Evolutionary conservation across 2,329 filamentous ascomycete species (phyloP), one percentile per base, ranked within the genome.

Genomic region (Phialophora macrospora): DNA sequence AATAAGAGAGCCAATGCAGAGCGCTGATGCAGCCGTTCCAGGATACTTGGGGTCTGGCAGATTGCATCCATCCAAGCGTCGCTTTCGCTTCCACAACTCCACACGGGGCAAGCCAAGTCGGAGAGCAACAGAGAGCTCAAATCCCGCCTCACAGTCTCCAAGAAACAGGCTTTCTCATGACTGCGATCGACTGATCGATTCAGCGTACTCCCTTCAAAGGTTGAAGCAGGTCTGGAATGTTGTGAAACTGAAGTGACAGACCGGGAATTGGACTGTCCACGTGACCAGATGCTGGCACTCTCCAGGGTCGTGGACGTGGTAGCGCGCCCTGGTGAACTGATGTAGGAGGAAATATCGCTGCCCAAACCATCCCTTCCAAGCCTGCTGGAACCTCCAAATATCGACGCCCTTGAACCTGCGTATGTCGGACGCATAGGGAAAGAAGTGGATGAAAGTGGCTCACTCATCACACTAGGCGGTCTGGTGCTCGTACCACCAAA

Each of bases 61-160:
- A 60, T 86, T 83, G 55, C 80, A 79, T 59, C 60, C 71, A 97
- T 95, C 90, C 94, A 97, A 2, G 83, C 83, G 76, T 98, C 95
- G 0, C 94, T 98, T 79, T 99, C 95, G 49, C 93, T 96, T 2
- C 95, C 95, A 58, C 86, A 87, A n/a, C 88, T 87, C 77, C 96
- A 95, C 1, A 97, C 89, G 32, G 92, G 86, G 48, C 89, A 93
- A 5, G 93, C 93, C 3, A 98, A 83, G 75, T 99, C 95, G 57
- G 94, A 98, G 28, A 98, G 80, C 1, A 98, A 80, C 20, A 99
- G 82, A 69, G 92, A 93, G 1, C 90, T 94, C 46, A 98, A 80
- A 0, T 88, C 90, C 74, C 93, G 90, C 72, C 89, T 89, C 32
- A 97, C 81, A 32, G 92, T 89, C 7, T 86, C 82, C 61, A 97